Conservation (phyloP, 441 rosid genomes). For the Croton laevigatus region DNA sequence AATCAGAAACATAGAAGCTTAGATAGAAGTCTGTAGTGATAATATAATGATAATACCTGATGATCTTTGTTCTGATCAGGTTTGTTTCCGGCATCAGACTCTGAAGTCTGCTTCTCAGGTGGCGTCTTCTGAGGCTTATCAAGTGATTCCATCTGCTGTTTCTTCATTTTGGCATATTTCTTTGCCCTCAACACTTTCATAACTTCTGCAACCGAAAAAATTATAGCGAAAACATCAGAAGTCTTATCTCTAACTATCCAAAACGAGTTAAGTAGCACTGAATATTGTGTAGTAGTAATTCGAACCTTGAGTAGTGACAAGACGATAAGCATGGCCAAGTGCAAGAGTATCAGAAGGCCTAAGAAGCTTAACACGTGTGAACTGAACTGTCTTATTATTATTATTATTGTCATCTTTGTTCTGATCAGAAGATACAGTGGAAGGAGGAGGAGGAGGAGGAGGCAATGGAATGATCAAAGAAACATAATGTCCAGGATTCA, state of each 20-base stretch:
- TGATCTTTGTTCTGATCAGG: conserved; percentile 22
- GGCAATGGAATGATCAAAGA: conserved; percentile 87
- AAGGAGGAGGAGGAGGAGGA: neutral
- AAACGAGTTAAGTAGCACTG: neutral
- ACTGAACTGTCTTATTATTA: conserved; percentile 52
- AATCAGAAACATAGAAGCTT: neutral
- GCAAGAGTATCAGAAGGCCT: conserved; percentile 72
- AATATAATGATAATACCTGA: neutral
- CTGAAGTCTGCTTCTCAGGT: conserved; percentile 32
- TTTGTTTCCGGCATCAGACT: conserved; percentile 25
- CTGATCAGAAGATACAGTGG: conserved; percentile 28
- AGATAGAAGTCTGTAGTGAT: neutral
- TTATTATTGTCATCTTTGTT: conserved; percentile 13
- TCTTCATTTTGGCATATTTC: conserved; percentile 67
- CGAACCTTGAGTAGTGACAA: conserved; percentile 85
- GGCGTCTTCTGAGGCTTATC: conserved; percentile 31
- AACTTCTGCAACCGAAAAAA: conserved; percentile 51
- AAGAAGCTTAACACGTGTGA: conserved; percentile 92
- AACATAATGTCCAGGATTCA: conserved; percentile 89
- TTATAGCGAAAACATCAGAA: neutral
- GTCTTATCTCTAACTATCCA: too few relatives aligned
- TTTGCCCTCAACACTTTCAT: conserved; percentile 79
- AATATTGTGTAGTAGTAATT: too few relatives aligned
- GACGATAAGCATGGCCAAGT: conserved; percentile 94
- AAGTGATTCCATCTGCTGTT: conserved; percentile 38